phyloP scores from a whole-genome alignment of 169 alveolate species.

The Plasmodium vivax region DNA sequence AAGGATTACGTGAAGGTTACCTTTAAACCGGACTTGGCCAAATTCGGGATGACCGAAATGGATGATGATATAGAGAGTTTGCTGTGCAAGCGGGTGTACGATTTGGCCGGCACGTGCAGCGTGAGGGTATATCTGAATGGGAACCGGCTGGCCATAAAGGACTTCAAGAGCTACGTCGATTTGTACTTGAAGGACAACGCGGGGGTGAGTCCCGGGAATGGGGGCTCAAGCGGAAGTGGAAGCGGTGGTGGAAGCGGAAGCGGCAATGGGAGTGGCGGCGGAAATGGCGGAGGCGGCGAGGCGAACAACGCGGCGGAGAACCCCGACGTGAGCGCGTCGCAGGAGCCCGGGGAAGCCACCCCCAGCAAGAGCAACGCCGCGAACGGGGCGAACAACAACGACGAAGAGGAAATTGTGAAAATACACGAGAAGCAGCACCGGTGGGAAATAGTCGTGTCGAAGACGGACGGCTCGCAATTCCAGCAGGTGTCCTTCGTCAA shows the following conservation, averaged over 20 bases:
- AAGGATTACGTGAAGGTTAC: constrained; percentile 93
- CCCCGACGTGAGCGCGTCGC: constrained; percentile 3
- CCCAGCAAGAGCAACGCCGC: constrained; percentile 5
- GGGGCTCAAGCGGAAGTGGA: background rate
- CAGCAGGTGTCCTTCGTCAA: constrained; percentile 99
- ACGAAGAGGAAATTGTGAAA: constrained; percentile 79
- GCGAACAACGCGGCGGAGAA: constrained; percentile 6
- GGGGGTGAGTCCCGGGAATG: background rate
- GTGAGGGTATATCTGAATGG: constrained; percentile 95
- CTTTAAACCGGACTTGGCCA: constrained; percentile 97
- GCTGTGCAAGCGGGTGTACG: constrained; percentile 97
- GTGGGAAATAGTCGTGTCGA: constrained; percentile 90
- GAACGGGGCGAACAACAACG: constrained; percentile 31
- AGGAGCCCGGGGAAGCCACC: background rate
- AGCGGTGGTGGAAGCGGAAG: background rate
- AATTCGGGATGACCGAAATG: constrained; percentile 91
- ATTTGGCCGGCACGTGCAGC: constrained; percentile 98
- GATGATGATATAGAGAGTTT: constrained; percentile 94
- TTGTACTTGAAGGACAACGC: constrained; percentile 87
- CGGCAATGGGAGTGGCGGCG: background rate
- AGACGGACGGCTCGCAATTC: constrained; percentile 93
- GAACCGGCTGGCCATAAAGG: constrained; percentile 90
- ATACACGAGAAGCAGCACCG: constrained; percentile 82
- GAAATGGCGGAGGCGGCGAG: background rate
- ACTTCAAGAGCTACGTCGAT: constrained; percentile 95